Evolutionary conservation across 768 basidiomycete species (phyloP).

Genomic region (Pleurotus pulmonarius): DNA sequence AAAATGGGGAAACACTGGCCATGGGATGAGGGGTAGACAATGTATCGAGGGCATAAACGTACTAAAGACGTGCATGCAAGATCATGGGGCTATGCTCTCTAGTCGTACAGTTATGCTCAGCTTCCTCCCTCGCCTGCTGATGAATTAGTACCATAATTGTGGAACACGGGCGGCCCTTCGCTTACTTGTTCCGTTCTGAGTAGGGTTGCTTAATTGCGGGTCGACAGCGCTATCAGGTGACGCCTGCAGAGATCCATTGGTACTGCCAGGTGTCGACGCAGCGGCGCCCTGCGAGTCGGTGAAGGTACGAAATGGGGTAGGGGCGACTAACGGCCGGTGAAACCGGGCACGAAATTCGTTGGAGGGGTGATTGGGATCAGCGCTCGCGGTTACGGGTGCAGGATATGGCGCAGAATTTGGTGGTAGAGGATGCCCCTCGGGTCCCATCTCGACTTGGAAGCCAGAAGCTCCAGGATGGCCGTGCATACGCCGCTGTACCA

Average conservation of each 20-base stretch:
- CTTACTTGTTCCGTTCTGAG: constrained; percentile 11
- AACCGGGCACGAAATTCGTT: constrained; percentile 68
- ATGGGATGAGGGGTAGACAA: too few relatives aligned
- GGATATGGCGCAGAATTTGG: constrained; percentile 15
- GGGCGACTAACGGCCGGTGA: constrained; percentile 55
- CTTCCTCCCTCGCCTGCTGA: constrained; percentile 10
- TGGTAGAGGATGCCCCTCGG: constrained; percentile 12
- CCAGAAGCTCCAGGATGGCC: constrained; percentile 14
- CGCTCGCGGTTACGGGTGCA: constrained; percentile 21
- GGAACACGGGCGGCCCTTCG: background rate
- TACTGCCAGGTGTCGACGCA: constrained; percentile 15
- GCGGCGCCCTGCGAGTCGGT: constrained; percentile 10
- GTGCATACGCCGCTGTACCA: constrained; percentile 34
- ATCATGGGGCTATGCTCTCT: background rate
- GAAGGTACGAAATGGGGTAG: constrained; percentile 49
- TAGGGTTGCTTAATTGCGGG: constrained; percentile 23
- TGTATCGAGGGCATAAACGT: too few relatives aligned
- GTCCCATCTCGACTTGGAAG: constrained; percentile 12
- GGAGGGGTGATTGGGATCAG: constrained; percentile 21
- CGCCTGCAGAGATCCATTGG: constrained; percentile 21
- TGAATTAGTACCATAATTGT: constrained; percentile 10
- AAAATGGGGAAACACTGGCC: too few relatives aligned
- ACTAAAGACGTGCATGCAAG: too few relatives aligned
- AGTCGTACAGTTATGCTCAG: constrained; percentile 7
- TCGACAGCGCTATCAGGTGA: constrained; percentile 29